Conservation (phyloP, 805 yeast species). For the Saccharomyces jurei region DNA sequence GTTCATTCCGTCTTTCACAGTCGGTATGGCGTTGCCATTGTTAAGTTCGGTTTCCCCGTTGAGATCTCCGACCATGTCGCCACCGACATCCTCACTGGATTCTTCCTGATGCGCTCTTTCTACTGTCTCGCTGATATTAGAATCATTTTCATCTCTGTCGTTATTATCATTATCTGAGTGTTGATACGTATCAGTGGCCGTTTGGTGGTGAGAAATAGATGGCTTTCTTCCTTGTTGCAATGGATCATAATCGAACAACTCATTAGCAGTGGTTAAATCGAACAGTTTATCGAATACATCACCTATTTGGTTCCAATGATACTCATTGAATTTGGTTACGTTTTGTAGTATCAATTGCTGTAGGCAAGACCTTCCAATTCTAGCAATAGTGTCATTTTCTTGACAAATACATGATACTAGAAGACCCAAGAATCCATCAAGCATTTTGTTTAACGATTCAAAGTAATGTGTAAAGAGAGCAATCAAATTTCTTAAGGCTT, state of each 20-base stretch:
- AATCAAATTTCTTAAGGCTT: conserved; percentile 84
- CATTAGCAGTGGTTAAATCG: conserved; percentile 76
- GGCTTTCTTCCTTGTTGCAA: conserved; percentile 28
- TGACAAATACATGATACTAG: conserved; percentile 87
- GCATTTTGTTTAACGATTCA: conserved; percentile 60
- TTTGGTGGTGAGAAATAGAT: conserved; percentile 7
- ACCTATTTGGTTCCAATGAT: conserved; percentile 71
- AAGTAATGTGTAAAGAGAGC: conserved; percentile 78
- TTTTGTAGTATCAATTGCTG: conserved; percentile 75
- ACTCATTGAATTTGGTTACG: conserved; percentile 47
- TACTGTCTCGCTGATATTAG: conserved; percentile 28
- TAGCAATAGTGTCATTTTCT: conserved; percentile 91
- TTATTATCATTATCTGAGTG: conserved; percentile 7
- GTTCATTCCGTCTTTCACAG: neutral
- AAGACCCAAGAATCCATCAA: conserved; percentile 71
- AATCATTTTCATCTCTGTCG: conserved; percentile 25
- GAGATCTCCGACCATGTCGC: conserved; percentile 22
- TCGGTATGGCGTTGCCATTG: neutral
- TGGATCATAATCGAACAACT: conserved; percentile 55
- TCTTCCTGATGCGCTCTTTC: conserved; percentile 30
- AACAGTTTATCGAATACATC: conserved; percentile 62
- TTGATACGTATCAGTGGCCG: neutral
- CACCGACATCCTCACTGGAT: conserved; percentile 31
- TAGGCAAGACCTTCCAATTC: conserved; percentile 87
- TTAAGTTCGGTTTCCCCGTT: neutral